phyloP scores from a whole-genome alignment of 2,329 filamentous ascomycete species.

The Pyrenophora tritici-repentis region DNA sequence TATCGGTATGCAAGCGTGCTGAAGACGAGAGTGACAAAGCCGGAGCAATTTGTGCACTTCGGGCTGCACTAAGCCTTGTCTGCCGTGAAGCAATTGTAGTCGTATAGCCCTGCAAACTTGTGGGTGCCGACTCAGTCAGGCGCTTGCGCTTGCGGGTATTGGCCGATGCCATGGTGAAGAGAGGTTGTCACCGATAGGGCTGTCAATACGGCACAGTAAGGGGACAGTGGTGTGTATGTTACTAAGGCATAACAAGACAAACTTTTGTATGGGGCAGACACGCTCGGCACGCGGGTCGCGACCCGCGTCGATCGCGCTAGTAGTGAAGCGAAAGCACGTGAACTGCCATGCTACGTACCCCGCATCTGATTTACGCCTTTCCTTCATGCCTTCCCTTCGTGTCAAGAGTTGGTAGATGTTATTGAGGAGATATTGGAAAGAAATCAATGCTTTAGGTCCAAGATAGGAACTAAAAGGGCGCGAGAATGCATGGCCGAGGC shows the following conservation, averaged over 20 bases:
- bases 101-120: conserved; percentile 1
- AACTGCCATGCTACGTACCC: neutral
- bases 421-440: no score
- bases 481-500: neutral
- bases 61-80: neutral
- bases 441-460: no score
- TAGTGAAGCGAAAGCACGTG: conserved; percentile 8
- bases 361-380: no score
- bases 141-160: conserved; percentile 12
- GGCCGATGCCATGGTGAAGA: neutral
- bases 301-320: neutral
- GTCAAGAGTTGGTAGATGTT: no score
- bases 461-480: neutral
- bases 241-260: neutral
- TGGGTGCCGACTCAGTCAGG: neutral
- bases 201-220: neutral
- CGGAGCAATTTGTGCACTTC: neutral
- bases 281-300: neutral
- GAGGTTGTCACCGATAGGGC: neutral
- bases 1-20: neutral
- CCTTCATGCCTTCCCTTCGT: neutral
- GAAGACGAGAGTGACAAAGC: neutral
- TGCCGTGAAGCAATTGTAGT: conserved; percentile 1
- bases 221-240: neutral
- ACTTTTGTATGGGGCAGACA: no score